Evolutionary conservation across 1,284 basidiomycete genomes (phyloP).

Genomic region (Ganoderma leucocontextum): DNA sequence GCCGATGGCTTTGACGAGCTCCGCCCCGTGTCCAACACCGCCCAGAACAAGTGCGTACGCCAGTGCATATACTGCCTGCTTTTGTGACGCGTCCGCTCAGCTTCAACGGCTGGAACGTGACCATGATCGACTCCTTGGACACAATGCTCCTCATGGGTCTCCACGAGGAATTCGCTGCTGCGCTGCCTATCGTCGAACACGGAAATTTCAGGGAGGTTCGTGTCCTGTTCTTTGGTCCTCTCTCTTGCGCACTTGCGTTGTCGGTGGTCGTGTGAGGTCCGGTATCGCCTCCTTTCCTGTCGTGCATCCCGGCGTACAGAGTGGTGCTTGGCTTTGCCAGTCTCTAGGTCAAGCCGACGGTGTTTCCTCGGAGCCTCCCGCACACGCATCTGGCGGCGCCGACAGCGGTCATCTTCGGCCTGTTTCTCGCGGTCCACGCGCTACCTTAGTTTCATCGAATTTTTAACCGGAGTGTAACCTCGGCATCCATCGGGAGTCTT

Average conservation of each 20-base stretch:
- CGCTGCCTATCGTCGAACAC: slow-evolving; percentile 73
- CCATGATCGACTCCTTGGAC: slow-evolving; percentile 84
- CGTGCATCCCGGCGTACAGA: not conserved
- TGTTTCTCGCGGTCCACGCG: not conserved
- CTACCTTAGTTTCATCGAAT: no score
- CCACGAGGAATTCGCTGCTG: slow-evolving; percentile 79
- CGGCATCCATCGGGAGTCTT: no score
- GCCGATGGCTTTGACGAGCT: slow-evolving; percentile 72
- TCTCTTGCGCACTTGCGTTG: not conserved
- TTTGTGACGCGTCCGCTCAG: slow-evolving; percentile 44
- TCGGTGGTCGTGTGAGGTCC: not conserved
- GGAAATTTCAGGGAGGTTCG: slow-evolving; percentile 63
- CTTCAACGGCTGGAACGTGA: slow-evolving; percentile 90
- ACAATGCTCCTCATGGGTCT: slow-evolving; percentile 91
- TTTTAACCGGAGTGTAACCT: no score
- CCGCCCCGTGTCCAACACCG: slow-evolving; percentile 55
- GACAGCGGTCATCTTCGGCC: not conserved
- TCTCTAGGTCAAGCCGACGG: not conserved
- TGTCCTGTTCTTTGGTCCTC: not conserved
- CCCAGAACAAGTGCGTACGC: slow-evolving; percentile 58
- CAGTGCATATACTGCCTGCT: not conserved
- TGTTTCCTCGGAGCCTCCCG: not conserved
- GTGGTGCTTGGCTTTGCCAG: no score
- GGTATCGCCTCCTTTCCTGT: not conserved
- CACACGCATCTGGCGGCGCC: not conserved